A percentile compares a stretch with the other conserved stretches of the same genome.
phyloP scores from a whole-genome alignment of 2,329 filamentous ascomycete species.

The Septoria linicola region DNA sequence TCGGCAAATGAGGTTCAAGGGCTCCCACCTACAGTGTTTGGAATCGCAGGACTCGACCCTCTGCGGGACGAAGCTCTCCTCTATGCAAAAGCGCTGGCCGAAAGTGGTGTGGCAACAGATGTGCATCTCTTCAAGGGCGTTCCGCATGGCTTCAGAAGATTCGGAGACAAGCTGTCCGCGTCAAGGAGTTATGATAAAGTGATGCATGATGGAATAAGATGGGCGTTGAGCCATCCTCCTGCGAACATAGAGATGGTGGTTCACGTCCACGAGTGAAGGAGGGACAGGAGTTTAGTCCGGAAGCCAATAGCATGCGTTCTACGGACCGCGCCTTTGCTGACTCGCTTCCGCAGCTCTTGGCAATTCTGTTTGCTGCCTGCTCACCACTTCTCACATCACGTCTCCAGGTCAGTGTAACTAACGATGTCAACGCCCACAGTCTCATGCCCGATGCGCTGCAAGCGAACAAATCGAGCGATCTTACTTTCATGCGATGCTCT shows the following conservation, averaged over 20 bases:
- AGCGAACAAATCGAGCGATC: too few relatives aligned
- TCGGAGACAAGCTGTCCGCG: slow-evolving; percentile 43
- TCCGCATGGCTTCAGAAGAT: slow-evolving; percentile 55
- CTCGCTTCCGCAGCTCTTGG: too few relatives aligned
- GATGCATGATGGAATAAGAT: slow-evolving; percentile 46
- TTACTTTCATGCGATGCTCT: too few relatives aligned
- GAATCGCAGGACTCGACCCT: slow-evolving; percentile 50
- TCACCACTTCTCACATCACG: too few relatives aligned
- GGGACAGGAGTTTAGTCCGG: too few relatives aligned
- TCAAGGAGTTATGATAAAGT: slow-evolving; percentile 46
- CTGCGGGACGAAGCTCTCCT: slow-evolving; percentile 53
- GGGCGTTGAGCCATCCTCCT: slow-evolving; percentile 35
- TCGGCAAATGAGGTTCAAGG: slow-evolving; percentile 40
- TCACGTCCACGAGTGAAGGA: slow-evolving; percentile 12
- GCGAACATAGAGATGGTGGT: slow-evolving; percentile 12
- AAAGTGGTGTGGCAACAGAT: slow-evolving; percentile 52
- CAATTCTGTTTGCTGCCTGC: too few relatives aligned
- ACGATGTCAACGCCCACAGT: too few relatives aligned
- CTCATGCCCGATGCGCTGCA: too few relatives aligned
- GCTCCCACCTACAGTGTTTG: slow-evolving; percentile 48
- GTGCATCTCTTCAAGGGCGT: slow-evolving; percentile 53
- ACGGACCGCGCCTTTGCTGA: too few relatives aligned
- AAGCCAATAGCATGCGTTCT: too few relatives aligned
- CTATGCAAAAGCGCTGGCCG: slow-evolving; percentile 46
- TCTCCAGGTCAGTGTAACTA: too few relatives aligned